Conservation (phyloP, 257 asterid species). For the Thymus quinquecostatus region DNA sequence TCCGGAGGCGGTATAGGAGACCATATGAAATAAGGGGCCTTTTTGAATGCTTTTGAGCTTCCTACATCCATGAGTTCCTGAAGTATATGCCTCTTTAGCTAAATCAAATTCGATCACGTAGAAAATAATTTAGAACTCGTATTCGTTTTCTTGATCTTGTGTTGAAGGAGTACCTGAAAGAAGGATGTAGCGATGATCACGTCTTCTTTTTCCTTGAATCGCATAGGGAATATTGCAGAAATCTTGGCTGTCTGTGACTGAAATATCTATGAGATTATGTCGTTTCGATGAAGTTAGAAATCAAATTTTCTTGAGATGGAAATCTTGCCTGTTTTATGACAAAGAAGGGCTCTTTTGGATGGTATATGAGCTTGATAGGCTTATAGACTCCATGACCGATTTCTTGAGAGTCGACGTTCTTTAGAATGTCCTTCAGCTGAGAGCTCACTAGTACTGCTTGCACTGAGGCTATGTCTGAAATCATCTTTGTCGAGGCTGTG, state of each 20-base stretch:
- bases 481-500: constrained; percentile 61
- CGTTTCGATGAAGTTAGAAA: not conserved
- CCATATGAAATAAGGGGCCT: constrained; percentile 89
- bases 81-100: not conserved
- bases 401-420: constrained; percentile 57
- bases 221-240: constrained; percentile 87
- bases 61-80: constrained; percentile 86
- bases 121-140: not conserved
- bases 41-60: constrained; percentile 51
- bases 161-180: constrained; percentile 58
- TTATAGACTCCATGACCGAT: constrained; percentile 47
- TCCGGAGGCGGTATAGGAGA: constrained; percentile 90
- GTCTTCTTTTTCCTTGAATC: constrained; percentile 74
- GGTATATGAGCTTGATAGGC: constrained; percentile 74
- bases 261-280: not conserved
- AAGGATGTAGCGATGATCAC: constrained; percentile 77
- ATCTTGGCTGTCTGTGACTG: constrained; percentile 62
- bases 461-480: constrained; percentile 70
- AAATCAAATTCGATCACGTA: not conserved
- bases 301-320: not conserved
- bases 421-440: constrained; percentile 74
- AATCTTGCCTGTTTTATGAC: constrained; percentile 66
- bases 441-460: constrained; percentile 82
- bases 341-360: constrained; percentile 82
- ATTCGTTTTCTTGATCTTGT: not conserved